A percentile compares a stretch with the other conserved stretches of the same genome.
Evolutionary conservation across 306 rosid genomes (phyloP).

Genomic region (Echinosophora koreensis): DNA sequence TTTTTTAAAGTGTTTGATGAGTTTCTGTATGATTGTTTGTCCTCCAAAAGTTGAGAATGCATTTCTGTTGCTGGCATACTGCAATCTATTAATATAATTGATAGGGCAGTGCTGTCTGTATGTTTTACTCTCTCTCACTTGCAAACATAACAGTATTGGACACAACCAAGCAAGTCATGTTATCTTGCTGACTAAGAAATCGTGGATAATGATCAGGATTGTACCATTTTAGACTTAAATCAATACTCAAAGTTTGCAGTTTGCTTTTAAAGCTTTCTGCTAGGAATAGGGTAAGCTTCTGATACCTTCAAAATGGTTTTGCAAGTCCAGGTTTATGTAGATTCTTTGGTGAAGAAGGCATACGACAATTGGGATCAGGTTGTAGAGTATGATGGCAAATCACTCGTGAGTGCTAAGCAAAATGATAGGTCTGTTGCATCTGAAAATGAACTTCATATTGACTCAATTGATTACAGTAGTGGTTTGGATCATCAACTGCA

Average conservation of each 20-base stretch:
- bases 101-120: background rate
- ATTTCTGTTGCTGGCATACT: conserved; percentile 34
- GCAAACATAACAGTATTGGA: conserved; percentile 17
- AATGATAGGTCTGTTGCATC: conserved; percentile 53
- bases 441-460: conserved; percentile 65
- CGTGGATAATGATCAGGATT: background rate
- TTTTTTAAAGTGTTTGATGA: conserved; percentile 9
- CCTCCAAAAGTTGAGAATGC: conserved; percentile 20
- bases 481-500: conserved; percentile 68
- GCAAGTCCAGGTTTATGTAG: conserved; percentile 82
- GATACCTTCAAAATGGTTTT: conserved; percentile 44
- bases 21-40: conserved; percentile 29
- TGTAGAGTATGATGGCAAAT: conserved; percentile 90
- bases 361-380: conserved; percentile 95
- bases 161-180: conserved; percentile 11
- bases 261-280: conserved; percentile 32
- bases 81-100: conserved; percentile 31
- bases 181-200: conserved; percentile 19
- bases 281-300: conserved; percentile 37
- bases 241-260: conserved; percentile 29
- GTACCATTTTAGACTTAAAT: conserved; percentile 30
- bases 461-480: conserved; percentile 54
- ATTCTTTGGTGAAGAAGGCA: conserved; percentile 91
- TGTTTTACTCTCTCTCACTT: conserved; percentile 25
- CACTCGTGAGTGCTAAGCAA: conserved; percentile 67